phyloP scores from a whole-genome alignment of 2,329 filamentous ascomycete species.

The Penicillium sp. region DNA sequence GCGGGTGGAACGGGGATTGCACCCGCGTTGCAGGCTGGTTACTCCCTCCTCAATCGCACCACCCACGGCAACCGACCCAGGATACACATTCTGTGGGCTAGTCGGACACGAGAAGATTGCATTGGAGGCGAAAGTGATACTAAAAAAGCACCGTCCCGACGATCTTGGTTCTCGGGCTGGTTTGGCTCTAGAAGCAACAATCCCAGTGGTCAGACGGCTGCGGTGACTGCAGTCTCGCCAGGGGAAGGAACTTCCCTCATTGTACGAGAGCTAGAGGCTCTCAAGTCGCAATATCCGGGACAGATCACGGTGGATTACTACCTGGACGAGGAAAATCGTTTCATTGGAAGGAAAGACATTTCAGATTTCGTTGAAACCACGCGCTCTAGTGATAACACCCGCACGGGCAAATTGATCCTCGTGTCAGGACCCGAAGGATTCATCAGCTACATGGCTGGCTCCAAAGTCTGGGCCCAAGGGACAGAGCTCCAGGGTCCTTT shows the following conservation, averaged over 20 bases:
- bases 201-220: background rate
- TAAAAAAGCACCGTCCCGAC: constrained; percentile 8
- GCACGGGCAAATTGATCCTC: constrained; percentile 55
- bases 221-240: background rate
- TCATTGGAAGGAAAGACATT: constrained; percentile 55
- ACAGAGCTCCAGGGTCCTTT: constrained; percentile 69
- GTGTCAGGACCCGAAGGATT: constrained; percentile 91
- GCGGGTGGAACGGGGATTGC: constrained; percentile 91
- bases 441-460: constrained; percentile 70
- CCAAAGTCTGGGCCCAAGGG: constrained; percentile 68
- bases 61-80: constrained; percentile 30
- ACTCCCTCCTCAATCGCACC: constrained; percentile 48
- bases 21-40: constrained; percentile 74
- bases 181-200: constrained; percentile 15
- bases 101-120: constrained; percentile 60
- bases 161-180: constrained; percentile 30
- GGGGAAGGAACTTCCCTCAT: constrained; percentile 36
- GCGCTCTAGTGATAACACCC: constrained; percentile 20
- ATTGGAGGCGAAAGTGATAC: constrained; percentile 53
- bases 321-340: constrained; percentile 70
- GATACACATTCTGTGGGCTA: constrained; percentile 80
- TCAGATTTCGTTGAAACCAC: constrained; percentile 26
- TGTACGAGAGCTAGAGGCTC: constrained; percentile 55
- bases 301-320: constrained; percentile 65
- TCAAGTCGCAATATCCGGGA: constrained; percentile 55